These are phyloP conservation scores for Rhododendron kiyosumense DNA, from an alignment of 148 eudicot genomes.

Conservation along the genomic window DNA sequence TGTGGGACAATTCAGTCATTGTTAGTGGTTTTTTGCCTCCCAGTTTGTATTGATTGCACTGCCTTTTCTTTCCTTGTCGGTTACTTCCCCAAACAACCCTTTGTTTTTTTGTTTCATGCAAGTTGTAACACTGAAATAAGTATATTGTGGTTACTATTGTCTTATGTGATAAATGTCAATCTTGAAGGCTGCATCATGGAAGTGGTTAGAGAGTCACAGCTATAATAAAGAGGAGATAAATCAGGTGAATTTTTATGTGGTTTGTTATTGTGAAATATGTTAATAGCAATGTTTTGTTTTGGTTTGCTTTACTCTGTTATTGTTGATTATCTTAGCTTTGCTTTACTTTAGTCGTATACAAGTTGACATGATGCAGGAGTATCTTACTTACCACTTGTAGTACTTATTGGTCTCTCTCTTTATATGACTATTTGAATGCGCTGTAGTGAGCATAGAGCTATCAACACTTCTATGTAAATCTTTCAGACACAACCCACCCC, in stretches of 20 bases:
- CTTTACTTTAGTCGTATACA: neutral
- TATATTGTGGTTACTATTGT: neutral
- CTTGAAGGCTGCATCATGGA: constrained; percentile 53
- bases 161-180: neutral
- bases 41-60: neutral
- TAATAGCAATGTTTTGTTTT: neutral
- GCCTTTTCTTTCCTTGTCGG: neutral
- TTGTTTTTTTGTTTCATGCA: neutral
- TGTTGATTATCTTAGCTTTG: neutral
- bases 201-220: constrained; percentile 57
- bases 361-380: neutral
- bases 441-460: neutral
- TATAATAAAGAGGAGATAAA: constrained; percentile 92
- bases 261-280: neutral
- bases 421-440: no score
- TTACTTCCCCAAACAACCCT: neutral
- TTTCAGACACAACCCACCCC: neutral
- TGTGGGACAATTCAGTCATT: neutral
- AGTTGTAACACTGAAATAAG: neutral
- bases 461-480: neutral
- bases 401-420: neutral
- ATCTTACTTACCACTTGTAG: neutral
- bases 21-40: neutral
- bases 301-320: neutral
- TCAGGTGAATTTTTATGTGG: constrained; percentile 46